Evolutionary conservation across 2,329 filamentous ascomycete species (phyloP), one percentile per base, ranked within the genome.

Genomic region (Diaporthe destruens): DNA sequence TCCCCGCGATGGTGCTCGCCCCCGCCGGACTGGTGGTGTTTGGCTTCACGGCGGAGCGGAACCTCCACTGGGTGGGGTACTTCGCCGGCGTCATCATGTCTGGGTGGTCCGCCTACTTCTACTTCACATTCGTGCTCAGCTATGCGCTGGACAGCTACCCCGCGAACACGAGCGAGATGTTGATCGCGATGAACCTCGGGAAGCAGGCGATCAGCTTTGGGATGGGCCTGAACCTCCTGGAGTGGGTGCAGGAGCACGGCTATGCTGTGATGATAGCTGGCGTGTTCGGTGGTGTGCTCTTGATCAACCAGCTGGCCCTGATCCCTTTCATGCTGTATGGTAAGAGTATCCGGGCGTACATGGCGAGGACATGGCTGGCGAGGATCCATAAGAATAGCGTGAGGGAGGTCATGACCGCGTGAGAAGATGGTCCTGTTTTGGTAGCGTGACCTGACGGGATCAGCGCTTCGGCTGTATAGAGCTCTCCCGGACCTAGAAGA

Each of bases 131-230:
- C 76, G 87, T 88, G 14, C 82, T 91, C 11, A 89, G 88, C 2
- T 91, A 91, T 76, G 88, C 89, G 1, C 86, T 91, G 49, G 89
- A 91, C 77, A 87, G 84, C 68, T 89, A 91, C 79, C 86, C 85
- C 25, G 82, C 85, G 44, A 89, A 90, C 75, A 87, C 88, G n/a
- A 87, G 85, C 32, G 89, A 91, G 80, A 90, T 90, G 88, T 83
- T 91, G 14, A 90, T 89, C 73, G 86, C 87, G 3, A 88, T 88
- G 84, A 88, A 88, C 75, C 77, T 89, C n/a, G 87, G 87, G 14
- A 88, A 88, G 77, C 86, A 88, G 79, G 85, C 86, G 3, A 87
- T 88, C 67, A 86, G 84, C 71, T 89, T 88, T 74, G 87, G 86
- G 1, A 84, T 88, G 78, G 85, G 85, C 5, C 79, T 85, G 67